Evolutionary conservation across 2,329 filamentous ascomycete species (phyloP), one percentile per base, ranked within the genome.

Genomic region (Beauveria bassiana): DNA sequence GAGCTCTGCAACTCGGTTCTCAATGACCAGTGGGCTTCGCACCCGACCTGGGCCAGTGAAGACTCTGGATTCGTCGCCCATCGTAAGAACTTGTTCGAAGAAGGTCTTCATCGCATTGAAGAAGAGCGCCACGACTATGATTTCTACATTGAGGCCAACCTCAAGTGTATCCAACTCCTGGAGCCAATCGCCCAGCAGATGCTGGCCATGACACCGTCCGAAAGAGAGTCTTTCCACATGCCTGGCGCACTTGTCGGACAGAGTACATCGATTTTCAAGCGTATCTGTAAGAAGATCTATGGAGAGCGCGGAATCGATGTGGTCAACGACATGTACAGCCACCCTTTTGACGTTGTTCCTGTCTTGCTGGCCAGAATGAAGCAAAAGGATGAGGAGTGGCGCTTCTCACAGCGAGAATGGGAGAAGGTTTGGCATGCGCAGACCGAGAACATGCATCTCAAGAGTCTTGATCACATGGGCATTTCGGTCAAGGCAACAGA

Each of bases 101-200:
- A 99, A 74, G 90, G 90, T 38, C 84, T 99, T 9, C 95, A 99
- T 71, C 84, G 95, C 22, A 97, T 99, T 64, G 95, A 99, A 74
- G 95, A 99, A 74, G 95, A 99, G 73, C 89, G 95, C 5, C 95
- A 99, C 71, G 95, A 99, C 71, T 99, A 99, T 69, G 95, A 99
- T 73, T 96, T 96, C 76, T 95, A 97, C 71, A 98, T 99, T 59
- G 95, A 99, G 75, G 90, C 91, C 9, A 96, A 95, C 70, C 85
- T 89, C 64, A 93, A 96, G 67, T 97, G 95, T 55, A 96, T 99
- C 63, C 95, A 98, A 74, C 86, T 99, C 5, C 85, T 99, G 46
- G 93, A 98, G 72, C 95, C 95, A 0, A 91, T 98, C 62, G 92
- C 91, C 1, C 92, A 96, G 70, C 89, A 96, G 70, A 90, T 99